Percentiles rank a stretch among this genome's conserved stretches.
Evolutionary conservation across 192 early-diverging fungal species (phyloP).

Genomic region (Coemansia sp.): DNA sequence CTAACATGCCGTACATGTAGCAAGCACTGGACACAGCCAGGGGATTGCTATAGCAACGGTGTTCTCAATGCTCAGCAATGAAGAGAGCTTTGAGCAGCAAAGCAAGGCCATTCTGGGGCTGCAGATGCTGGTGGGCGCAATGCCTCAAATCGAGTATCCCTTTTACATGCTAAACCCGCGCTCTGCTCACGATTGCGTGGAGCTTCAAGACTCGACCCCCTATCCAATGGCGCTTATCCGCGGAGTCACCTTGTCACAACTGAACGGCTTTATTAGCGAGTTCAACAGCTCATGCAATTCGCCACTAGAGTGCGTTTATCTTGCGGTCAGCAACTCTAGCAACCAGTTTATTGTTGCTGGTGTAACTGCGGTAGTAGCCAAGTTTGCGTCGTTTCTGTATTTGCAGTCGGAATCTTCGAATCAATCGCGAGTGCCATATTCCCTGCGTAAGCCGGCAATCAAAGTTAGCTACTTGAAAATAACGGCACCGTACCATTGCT

Average conservation of each 20-base stretch:
- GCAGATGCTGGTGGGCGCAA: slow-evolving; percentile 77
- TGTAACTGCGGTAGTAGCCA: background rate
- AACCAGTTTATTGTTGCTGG: slow-evolving; percentile 28
- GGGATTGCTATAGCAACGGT: slow-evolving; percentile 84
- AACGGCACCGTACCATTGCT: slow-evolving; percentile 73
- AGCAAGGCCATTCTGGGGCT: slow-evolving; percentile 78
- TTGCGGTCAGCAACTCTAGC: slow-evolving; percentile 24
- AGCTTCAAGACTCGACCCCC: background rate
- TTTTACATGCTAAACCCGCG: slow-evolving; percentile 1
- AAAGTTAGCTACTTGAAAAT: slow-evolving; percentile 77
- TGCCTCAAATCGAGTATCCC: slow-evolving; percentile 64
- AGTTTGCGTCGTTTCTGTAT: slow-evolving; percentile 9
- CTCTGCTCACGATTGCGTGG: background rate
- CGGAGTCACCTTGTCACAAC: slow-evolving; percentile 1
- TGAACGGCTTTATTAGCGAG: slow-evolving; percentile 6
- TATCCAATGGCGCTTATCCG: slow-evolving; percentile 33
- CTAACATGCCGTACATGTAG: slow-evolving; percentile 14
- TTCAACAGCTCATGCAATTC: slow-evolving; percentile 17
- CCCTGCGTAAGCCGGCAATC: slow-evolving; percentile 77
- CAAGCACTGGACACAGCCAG: slow-evolving; percentile 81
- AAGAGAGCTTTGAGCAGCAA: slow-evolving; percentile 73
- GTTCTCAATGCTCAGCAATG: slow-evolving; percentile 73
- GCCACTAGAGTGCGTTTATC: slow-evolving; percentile 5
- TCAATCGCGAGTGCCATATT: slow-evolving; percentile 72
- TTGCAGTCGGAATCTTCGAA: slow-evolving; percentile 9